phyloP scores from a whole-genome alignment of 805 yeast species.

The Candida anglica region DNA sequence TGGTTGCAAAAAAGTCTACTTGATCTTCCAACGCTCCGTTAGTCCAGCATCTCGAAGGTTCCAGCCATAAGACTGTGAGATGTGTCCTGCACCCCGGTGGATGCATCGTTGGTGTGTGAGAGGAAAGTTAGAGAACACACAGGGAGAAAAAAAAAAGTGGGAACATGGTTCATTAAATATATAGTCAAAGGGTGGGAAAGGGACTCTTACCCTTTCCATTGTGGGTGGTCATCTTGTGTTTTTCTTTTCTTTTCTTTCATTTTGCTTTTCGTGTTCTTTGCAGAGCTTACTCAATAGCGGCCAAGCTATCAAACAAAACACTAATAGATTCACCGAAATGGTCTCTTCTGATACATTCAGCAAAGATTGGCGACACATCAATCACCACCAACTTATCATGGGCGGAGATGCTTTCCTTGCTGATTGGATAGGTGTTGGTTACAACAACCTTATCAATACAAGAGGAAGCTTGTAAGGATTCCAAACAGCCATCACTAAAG shows the following conservation, averaged over 20 bases:
- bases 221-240: not conserved
- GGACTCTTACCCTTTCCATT: not conserved
- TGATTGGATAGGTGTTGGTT: slow-evolving; percentile 93
- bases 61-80: slow-evolving; percentile 12
- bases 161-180: slow-evolving; percentile 1
- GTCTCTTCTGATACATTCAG: slow-evolving; percentile 97
- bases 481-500: slow-evolving; percentile 83
- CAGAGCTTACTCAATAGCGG: slow-evolving; percentile 41
- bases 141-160: not conserved
- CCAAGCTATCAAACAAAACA: slow-evolving; percentile 84
- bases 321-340: slow-evolving; percentile 97
- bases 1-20: slow-evolving; percentile 1
- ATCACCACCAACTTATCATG: slow-evolving; percentile 76
- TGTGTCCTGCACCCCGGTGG: slow-evolving; percentile 52
- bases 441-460: slow-evolving; percentile 91
- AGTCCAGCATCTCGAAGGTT: slow-evolving; percentile 36
- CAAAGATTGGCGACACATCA: slow-evolving; percentile 92
- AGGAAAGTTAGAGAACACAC: slow-evolving; percentile 1
- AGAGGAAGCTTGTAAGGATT: slow-evolving; percentile 68
- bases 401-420: slow-evolving; percentile 52
- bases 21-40: slow-evolving; percentile 58
- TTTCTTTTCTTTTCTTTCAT: not conserved
- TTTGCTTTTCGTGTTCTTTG: not conserved
- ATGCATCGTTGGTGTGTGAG: slow-evolving; percentile 45
- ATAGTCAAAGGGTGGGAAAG: slow-evolving; percentile 1